Percentiles rank a stretch among this genome's conserved stretches.
These are phyloP conservation scores for Naganishia randhawae DNA, from an alignment of 768 basidiomycete species.

Conservation along the genomic window DNA sequence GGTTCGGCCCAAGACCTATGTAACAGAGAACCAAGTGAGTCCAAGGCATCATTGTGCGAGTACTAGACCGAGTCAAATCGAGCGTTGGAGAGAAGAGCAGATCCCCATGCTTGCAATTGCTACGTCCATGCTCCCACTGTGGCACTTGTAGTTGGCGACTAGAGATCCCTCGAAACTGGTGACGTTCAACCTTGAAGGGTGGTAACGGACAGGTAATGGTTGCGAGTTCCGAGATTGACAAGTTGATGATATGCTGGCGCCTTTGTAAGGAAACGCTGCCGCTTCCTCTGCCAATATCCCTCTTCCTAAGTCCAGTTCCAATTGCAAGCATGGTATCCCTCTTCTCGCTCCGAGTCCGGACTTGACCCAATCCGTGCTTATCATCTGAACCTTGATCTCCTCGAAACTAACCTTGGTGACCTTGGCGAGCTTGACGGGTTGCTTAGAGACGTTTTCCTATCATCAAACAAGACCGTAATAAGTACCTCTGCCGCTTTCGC, in stretches of 20 bases:
- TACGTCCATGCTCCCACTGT: too few relatives aligned
- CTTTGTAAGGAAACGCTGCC: too few relatives aligned
- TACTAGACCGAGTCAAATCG: background rate
- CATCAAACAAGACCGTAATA: background rate
- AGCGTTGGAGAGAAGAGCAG: background rate
- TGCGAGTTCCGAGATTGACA: too few relatives aligned
- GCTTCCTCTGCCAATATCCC: background rate
- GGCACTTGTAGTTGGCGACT: too few relatives aligned
- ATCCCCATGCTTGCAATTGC: background rate
- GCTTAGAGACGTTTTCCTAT: constrained; percentile 47
- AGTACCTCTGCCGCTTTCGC: background rate
- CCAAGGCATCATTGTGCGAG: background rate
- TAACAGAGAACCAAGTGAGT: constrained; percentile 12
- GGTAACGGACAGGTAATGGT: too few relatives aligned
- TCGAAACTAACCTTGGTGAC: constrained; percentile 73
- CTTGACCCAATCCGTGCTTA: background rate
- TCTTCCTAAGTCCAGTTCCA: background rate
- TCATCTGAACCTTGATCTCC: background rate
- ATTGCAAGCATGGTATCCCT: constrained; percentile 3
- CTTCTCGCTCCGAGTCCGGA: background rate
- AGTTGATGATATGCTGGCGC: background rate
- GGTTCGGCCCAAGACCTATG: constrained; percentile 92
- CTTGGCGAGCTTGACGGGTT: constrained; percentile 91
- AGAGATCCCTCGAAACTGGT: too few relatives aligned
- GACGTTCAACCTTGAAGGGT: too few relatives aligned